These are phyloP conservation scores for Zymoseptoria crescenta DNA, from an alignment of 2,329 filamentous ascomycete genomes.

Conservation along the genomic window DNA sequence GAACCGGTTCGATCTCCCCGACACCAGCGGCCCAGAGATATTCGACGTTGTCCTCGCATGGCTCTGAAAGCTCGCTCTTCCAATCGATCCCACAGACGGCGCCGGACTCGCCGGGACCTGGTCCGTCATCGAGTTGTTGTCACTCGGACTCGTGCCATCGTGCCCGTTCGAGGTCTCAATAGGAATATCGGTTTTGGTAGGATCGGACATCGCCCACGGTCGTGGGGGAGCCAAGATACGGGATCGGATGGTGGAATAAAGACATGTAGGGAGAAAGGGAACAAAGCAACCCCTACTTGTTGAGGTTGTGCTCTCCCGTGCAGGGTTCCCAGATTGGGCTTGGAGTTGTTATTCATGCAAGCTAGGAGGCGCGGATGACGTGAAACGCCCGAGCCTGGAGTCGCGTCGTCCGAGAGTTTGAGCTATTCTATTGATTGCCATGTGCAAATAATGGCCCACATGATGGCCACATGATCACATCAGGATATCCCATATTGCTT, in stretches of 20 bases:
- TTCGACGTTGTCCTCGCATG: constrained; percentile 24
- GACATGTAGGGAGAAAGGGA: neutral
- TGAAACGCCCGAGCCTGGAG: neutral
- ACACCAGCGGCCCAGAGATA: constrained; percentile 14
- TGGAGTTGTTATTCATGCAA: neutral
- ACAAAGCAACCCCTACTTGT: neutral
- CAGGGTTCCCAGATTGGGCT: neutral
- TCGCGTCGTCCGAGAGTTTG: neutral
- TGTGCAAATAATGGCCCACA: no score
- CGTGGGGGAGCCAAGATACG: neutral
- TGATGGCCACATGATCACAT: no score
- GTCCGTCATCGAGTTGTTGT: neutral
- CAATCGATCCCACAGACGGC: constrained; percentile 8
- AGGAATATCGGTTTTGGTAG: neutral
- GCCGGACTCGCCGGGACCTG: constrained; percentile 12
- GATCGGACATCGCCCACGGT: neutral
- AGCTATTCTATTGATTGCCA: neutral
- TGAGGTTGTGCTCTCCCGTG: neutral
- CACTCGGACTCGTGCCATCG: neutral
- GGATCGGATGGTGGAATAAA: neutral
- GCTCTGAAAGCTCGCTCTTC: constrained; percentile 20
- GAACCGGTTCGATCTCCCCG: constrained; percentile 34
- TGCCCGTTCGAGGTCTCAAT: neutral
- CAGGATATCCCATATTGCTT: no score
- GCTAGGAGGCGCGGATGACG: neutral